phyloP scores from a whole-genome alignment of 805 yeast genomes.

The Vanderwaltozyma verrucispora region DNA sequence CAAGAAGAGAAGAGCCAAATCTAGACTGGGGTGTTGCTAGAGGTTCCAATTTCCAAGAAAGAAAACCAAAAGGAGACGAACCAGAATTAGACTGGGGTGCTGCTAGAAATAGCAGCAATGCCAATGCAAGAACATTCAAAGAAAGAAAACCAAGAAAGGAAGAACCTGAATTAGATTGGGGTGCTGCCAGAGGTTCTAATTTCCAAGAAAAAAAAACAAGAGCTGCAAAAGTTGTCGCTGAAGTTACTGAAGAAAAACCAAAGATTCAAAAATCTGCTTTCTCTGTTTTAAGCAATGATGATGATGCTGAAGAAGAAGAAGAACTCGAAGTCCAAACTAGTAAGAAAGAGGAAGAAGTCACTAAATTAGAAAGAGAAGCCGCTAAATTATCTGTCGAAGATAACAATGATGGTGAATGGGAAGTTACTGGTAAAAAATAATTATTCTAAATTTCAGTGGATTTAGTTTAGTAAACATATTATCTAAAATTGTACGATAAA shows the following conservation, averaged over 20 bases:
- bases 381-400: conserved; percentile 31
- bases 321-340: conserved; percentile 6
- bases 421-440: conserved; percentile 36
- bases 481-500: not conserved
- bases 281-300: conserved; percentile 41
- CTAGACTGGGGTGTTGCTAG: conserved; percentile 46
- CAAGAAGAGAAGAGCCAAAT: conserved; percentile 32
- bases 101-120: conserved; percentile 30
- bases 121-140: conserved; percentile 10
- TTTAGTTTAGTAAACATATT: not conserved
- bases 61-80: conserved; percentile 31
- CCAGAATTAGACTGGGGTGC: conserved; percentile 53
- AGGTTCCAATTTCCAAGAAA: conserved; percentile 31
- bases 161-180: conserved; percentile 41
- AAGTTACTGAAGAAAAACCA: conserved; percentile 25
- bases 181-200: conserved; percentile 27
- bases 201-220: conserved; percentile 10
- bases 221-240: conserved; percentile 6
- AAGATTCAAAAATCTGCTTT: conserved; percentile 37
- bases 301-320: conserved; percentile 39
- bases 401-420: conserved; percentile 35
- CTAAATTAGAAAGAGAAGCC: conserved; percentile 28
- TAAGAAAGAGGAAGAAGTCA: conserved; percentile 9
- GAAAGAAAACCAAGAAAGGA: conserved; percentile 24
- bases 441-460: not conserved